Base-by-base conservation (phyloP, 306 rosid genomes). In the Cicer pinnatifidum region DNA sequence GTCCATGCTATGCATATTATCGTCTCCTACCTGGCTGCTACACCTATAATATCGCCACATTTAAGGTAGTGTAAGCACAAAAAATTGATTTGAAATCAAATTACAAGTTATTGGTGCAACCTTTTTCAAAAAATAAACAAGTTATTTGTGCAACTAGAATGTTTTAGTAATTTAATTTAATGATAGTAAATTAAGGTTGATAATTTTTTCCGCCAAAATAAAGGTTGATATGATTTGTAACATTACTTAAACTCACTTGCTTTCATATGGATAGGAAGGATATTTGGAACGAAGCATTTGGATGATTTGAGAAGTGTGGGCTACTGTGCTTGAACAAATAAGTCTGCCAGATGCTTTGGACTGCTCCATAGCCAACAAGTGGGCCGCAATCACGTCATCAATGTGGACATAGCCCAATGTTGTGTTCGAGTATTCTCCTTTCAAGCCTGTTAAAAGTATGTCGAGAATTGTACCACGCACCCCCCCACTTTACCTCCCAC, bases 361-460 rank as follows among this genome's bases (percentile, higher is more conserved):
- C 9, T 90, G 76, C 80, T 87, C 89, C 95, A 90, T 92, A 7
- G 92, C 96, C 45, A 92, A 58, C 20, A 88, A 47, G 69, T 92
- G 96, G 51, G 92, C 90, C 11, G 82, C 82, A 35, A 87, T 77
- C 37, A 87, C 98, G 48, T 90, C 92, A 11, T 92, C 84, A 73
- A 90, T 82, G 81, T 92, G 98, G 50, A 92, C 96, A 71, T 88
- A 90, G 52, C 98, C 96, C 16, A 90, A 70, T 8, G 84, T 87
- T 28, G 71, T 71, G 70, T 92, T 92, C 51, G 91, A 95, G 72
- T 88, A 90, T 71, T 83, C 95, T 19, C 87, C 95, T 56, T n/a
- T 81, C 62, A 19, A n/a, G 54, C 98, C 96, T 88, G 56, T 28
- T 39, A 1, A 6, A 58, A 73, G 1, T 23, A 50, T 9, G 0